Evolutionary conservation across 1,284 basidiomycete species (phyloP), one percentile per base, ranked within the genome.

Genomic region (Schizophyllum amplum): DNA sequence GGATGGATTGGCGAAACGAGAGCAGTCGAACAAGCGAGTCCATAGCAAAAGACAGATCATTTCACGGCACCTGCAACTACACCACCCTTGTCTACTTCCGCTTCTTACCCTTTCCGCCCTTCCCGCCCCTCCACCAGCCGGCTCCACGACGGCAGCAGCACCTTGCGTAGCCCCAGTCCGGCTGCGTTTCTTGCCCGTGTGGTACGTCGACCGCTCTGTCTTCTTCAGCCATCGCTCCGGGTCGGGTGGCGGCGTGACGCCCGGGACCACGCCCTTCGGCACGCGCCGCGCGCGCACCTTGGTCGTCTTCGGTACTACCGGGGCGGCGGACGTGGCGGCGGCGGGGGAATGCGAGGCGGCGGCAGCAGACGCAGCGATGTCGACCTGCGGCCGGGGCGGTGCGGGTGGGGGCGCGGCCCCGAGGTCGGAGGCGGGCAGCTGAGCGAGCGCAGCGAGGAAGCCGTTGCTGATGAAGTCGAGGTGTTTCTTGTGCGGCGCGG

Each of bases 181-280:
- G 64, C 74, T 76, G 67, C 70, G 72, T 65, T 66, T 75, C 56
- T 69, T 74, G 5, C 47, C 47, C 59, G 74, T 70, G 51, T 67
- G 72, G 67, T 78, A 82, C 33, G 72, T 79, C 48, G 84, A 78
- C 60, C 88, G 74, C 68, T 88, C 87, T 57, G 80, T 87, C 73
- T 88, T 90, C 79, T 89, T 91, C 58, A 91, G 69, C 87, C 89
- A 90, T 60, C 90, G 75, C 67, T 92, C 89, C 22, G 89, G 87
- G 71, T 90, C 86, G 20, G 87, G 87, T 27, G 81, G 75, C 21
- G 87, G 87, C 4, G 87, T 89, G 11, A 88, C 83, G 20, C 89
- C 88, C 23, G 82, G 86, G 15, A 83, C 70, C 20, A 90, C 84
- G 24, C 86, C 84, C 56, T 80, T 75, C 15, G 89, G 88, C 21